Base-by-base conservation (phyloP, 257 asterid species). In the Galeopsis tetrahit region DNA sequence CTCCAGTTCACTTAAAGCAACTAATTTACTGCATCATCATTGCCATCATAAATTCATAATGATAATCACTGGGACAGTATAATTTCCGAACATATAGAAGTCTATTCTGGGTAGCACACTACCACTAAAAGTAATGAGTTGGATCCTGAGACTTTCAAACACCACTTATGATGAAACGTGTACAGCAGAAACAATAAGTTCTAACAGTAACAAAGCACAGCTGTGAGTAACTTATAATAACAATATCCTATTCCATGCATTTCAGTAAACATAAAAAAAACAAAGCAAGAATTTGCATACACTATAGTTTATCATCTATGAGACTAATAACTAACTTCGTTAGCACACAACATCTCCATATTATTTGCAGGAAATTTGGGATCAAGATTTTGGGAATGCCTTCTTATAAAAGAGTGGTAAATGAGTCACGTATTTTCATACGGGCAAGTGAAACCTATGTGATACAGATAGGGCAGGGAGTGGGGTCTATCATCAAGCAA, bases 1-100 rank as follows among this genome's bases (percentile, higher is more conserved):
- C 65, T 59, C 28, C 44, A 34, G 28, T 33, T 59, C 28, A 59
- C 14, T 33, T 59, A 10, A 59, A 59, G 65, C 65, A 59, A 58
- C 65, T 59, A 59, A 59, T 6, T 60, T 13, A 7, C 10, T 34
- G 44, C 8, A n/a, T 60, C 42, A 10, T 58, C 42, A 58, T 58
- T 36, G 64, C 21, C 64, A 58, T 58, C 65, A 21, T 0, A 21
- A 21, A 21, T 21, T 21, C 28, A 33, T 11, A 59, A 32, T 34
- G 46, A 60, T 6, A 60, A 34, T 7, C 28, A 34, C 42, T 7
- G 17, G 2, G 14, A 11, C 15, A 48, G 21, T 48, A 35, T 56
- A 48, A 17, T 49, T 34, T 35, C 40, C 69, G 34, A 38, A 34
- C 63, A 61, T 61, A 31, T 48, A 10, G 38, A 34, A 35, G 21